Evolutionary conservation across 2,329 filamentous ascomycete species (phyloP).

Genomic region (Byssoonygena ceratinophila): DNA sequence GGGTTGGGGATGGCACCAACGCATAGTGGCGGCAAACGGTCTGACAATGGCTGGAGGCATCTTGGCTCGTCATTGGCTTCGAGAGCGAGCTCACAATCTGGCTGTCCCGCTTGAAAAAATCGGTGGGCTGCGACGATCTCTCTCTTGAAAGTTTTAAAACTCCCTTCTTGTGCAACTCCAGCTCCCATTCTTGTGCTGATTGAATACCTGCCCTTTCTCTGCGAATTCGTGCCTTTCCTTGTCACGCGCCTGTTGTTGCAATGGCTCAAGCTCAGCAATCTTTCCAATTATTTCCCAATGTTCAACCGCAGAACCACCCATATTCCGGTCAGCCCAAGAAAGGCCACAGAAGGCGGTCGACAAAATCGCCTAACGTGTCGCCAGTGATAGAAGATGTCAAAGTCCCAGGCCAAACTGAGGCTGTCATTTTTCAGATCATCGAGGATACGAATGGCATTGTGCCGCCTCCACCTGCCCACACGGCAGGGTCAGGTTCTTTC

Average conservation of each 20-base stretch:
- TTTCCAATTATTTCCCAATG: slow-evolving; percentile 35
- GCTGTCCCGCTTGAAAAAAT: not conserved
- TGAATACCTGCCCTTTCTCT: not conserved
- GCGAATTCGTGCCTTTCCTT: not conserved
- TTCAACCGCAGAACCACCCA: slow-evolving; percentile 23
- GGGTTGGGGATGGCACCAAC: not conserved
- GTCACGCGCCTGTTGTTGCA: not conserved
- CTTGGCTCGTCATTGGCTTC: not conserved
- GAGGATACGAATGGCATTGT: slow-evolving; percentile 27
- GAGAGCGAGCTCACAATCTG: slow-evolving; percentile 1
- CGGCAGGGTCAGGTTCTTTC: not conserved
- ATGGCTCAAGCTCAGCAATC: slow-evolving; percentile 6
- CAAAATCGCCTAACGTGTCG: slow-evolving; percentile 20
- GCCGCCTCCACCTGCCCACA: slow-evolving; percentile 21
- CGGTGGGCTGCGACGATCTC: not conserved
- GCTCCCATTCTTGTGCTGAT: not conserved
- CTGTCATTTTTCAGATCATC: slow-evolving; percentile 31
- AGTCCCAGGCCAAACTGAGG: slow-evolving; percentile 24
- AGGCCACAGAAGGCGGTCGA: slow-evolving; percentile 20
- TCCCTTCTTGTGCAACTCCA: not conserved
- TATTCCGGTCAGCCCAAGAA: slow-evolving; percentile 25
- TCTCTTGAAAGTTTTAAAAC: not conserved
- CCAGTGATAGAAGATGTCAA: slow-evolving; percentile 27
- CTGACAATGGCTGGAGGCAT: not conserved
- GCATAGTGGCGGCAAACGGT: slow-evolving; percentile 5